Conservation (phyloP, 805 yeast species). For the Metschnikowia henanensis region DNA sequence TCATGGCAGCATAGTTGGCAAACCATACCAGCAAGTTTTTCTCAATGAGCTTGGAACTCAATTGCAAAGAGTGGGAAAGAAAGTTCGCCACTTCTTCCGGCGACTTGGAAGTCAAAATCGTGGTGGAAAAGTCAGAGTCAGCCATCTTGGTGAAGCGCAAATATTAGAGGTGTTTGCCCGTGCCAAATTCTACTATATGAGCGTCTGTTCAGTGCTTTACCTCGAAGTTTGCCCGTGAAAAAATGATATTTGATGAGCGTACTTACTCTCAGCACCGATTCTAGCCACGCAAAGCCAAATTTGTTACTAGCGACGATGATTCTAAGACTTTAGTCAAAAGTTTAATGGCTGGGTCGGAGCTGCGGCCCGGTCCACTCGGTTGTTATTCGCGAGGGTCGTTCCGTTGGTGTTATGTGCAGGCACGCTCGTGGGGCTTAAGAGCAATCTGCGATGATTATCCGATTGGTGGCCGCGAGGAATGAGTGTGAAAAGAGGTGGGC, state of each 20-base stretch:
- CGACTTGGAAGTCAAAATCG: slow-evolving; percentile 41
- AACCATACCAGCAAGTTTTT: no score
- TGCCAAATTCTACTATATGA: neutral
- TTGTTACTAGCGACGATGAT: neutral
- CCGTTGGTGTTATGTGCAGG: neutral
- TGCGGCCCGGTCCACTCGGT: neutral
- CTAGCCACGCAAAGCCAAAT: neutral
- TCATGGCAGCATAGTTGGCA: no score
- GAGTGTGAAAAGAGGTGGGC: no score
- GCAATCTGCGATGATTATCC: neutral
- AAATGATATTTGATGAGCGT: no score
- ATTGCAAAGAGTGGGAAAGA: slow-evolving; percentile 35
- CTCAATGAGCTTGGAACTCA: slow-evolving; percentile 29
- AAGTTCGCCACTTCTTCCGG: slow-evolving; percentile 43
- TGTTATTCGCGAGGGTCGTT: neutral
- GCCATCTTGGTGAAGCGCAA: slow-evolving; percentile 11
- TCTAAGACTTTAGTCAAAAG: neutral
- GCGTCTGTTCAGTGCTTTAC: neutral
- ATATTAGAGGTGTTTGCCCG: neutral
- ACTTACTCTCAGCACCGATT: no score
- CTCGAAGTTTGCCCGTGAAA: neutral
- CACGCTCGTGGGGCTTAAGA: neutral
- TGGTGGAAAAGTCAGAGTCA: slow-evolving; percentile 28
- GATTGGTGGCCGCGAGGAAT: no score
- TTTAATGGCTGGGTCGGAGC: neutral